A percentile compares a stretch with the other conserved stretches of the same genome.
Evolutionary conservation across 2,329 filamentous ascomycete genomes (phyloP).

Genomic region (Pseudocercospora crystallina): DNA sequence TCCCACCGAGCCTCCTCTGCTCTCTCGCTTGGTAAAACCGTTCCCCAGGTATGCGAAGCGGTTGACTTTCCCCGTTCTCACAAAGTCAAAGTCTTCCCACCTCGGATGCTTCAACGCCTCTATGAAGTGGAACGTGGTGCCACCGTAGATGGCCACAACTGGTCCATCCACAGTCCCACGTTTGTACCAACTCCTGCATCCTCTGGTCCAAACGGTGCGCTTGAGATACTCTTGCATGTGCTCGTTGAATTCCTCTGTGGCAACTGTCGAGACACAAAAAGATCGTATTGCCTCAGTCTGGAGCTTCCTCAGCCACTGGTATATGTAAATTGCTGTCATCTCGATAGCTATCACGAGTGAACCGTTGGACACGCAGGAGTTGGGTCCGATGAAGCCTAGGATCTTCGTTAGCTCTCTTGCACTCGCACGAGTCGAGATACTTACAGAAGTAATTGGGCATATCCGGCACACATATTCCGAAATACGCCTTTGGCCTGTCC

Average conservation of each 20-base stretch:
- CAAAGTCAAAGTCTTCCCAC: slow-evolving; percentile 15
- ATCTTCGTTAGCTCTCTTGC: neutral
- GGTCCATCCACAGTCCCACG: slow-evolving; percentile 42
- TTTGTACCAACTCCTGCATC: slow-evolving; percentile 58
- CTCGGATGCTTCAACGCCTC: slow-evolving; percentile 12
- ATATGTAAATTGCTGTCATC: slow-evolving; percentile 11
- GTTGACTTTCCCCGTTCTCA: too few relatives aligned
- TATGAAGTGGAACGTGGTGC: slow-evolving; percentile 14
- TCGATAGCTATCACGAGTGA: slow-evolving; percentile 12
- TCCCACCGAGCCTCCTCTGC: too few relatives aligned
- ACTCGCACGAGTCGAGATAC: neutral
- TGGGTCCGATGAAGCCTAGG: slow-evolving; percentile 12
- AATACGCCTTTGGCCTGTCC: slow-evolving; percentile 24
- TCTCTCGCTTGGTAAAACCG: too few relatives aligned
- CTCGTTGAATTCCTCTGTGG: slow-evolving; percentile 49
- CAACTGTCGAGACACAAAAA: slow-evolving; percentile 46
- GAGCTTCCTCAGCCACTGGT: slow-evolving; percentile 20
- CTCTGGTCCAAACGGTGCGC: slow-evolving; percentile 49
- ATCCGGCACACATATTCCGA: slow-evolving; percentile 24
- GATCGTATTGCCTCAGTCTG: slow-evolving; percentile 26
- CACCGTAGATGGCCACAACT: slow-evolving; percentile 18
- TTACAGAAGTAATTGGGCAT: slow-evolving; percentile 31
- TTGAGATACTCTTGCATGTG: slow-evolving; percentile 52
- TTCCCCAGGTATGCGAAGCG: too few relatives aligned
- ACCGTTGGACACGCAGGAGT: slow-evolving; percentile 15